phyloP scores from a whole-genome alignment of 768 basidiomycete genomes.

The Sarcodon sp. region DNA sequence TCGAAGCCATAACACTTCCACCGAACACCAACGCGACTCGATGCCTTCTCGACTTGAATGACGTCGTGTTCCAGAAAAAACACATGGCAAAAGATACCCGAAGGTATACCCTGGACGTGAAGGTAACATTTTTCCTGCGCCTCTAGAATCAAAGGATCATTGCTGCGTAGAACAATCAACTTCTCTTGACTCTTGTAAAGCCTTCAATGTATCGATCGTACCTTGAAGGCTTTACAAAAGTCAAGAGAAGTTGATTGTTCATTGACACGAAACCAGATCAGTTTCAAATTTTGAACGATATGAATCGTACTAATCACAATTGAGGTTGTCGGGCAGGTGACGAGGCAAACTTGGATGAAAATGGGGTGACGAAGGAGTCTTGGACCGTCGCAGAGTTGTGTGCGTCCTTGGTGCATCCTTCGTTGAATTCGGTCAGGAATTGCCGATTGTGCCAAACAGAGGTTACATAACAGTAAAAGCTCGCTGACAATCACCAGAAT shows the following conservation, averaged over 20 bases:
- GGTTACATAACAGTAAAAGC: too few species aligned
- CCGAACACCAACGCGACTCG: constrained; percentile 97
- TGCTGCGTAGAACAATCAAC: constrained; percentile 75
- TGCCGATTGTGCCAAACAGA: too few species aligned
- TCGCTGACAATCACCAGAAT: too few species aligned
- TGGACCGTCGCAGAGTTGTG: constrained; percentile 61
- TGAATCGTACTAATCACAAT: constrained; percentile 33
- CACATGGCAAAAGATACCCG: constrained; percentile 82
- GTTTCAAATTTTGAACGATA: constrained; percentile 88
- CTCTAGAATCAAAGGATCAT: constrained; percentile 58
- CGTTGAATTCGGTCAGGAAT: too few species aligned
- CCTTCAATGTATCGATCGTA: constrained; percentile 71
- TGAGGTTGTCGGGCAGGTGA: constrained; percentile 90
- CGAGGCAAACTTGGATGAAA: constrained; percentile 67
- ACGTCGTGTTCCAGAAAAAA: constrained; percentile 74
- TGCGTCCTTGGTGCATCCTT: constrained; percentile 70
- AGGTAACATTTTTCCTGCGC: constrained; percentile 81
- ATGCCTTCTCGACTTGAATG: constrained; percentile 88
- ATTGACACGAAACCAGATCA: constrained; percentile 91
- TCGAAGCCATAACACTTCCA: too few species aligned
- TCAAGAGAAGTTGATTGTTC: too few species aligned
- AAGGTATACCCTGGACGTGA: constrained; percentile 89
- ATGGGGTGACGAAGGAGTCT: constrained; percentile 62
- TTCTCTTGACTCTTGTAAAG: constrained; percentile 64
- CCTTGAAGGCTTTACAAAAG: constrained; percentile 77